These are phyloP conservation scores for Linderina pennispora DNA, from an alignment of 192 early-diverging fungal genomes.

Conservation along the genomic window DNA sequence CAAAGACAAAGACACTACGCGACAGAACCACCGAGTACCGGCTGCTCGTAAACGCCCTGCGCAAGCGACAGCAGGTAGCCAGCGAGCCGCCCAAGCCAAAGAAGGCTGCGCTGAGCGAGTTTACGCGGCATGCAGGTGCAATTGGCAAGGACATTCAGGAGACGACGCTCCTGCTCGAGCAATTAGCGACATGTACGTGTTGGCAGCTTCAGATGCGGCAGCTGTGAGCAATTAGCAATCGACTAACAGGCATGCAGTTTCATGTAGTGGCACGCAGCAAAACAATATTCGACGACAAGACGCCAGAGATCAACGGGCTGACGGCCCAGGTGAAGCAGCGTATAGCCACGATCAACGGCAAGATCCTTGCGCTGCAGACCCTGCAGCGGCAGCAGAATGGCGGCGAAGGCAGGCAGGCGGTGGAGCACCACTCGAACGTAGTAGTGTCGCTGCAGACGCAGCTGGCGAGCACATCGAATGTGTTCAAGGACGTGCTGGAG, in stretches of 20 bases:
- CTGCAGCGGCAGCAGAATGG: conserved; percentile 49
- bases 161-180: conserved; percentile 77
- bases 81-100: conserved; percentile 17
- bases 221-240: no score
- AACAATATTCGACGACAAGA: conserved; percentile 95
- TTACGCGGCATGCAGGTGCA: conserved; percentile 71
- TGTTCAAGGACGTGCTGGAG: conserved; percentile 95
- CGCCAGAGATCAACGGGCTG: conserved; percentile 91
- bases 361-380: conserved; percentile 80
- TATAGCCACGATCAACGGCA: conserved; percentile 88
- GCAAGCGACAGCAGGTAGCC: conserved; percentile 30
- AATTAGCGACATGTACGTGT: conserved; percentile 67
- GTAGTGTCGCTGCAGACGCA: conserved; percentile 89
- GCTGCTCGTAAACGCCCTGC: conserved; percentile 68
- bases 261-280: conserved; percentile 80
- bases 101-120: conserved; percentile 57
- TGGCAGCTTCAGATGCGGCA: no score
- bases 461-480: conserved; percentile 81
- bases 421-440: conserved; percentile 88
- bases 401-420: conserved; percentile 56
- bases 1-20: conserved; percentile 38
- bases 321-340: conserved; percentile 92
- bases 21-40: conserved; percentile 87
- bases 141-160: conserved; percentile 86
- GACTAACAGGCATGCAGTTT: not conserved